A percentile compares a stretch with the other conserved stretches of the same genome.
phyloP scores from a whole-genome alignment of 305 asterid species.

The Solanum chacoense region DNA sequence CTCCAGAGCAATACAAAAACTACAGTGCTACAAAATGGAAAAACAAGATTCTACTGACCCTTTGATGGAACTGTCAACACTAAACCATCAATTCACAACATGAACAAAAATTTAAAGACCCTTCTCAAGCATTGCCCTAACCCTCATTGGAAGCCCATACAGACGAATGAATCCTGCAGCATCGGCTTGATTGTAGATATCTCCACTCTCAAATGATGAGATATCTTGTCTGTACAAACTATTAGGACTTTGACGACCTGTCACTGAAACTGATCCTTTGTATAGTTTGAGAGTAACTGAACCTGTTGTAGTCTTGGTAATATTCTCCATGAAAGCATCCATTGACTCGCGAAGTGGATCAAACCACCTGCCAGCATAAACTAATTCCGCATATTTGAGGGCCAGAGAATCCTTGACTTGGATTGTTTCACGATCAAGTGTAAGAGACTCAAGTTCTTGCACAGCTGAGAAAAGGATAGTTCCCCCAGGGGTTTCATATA shows the following conservation, averaged over 20 bases:
- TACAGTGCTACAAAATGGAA: not conserved
- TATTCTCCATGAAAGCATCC: constrained; percentile 91
- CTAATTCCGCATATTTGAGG: constrained; percentile 76
- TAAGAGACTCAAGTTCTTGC: constrained; percentile 85
- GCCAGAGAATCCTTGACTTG: constrained; percentile 77
- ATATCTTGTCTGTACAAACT: constrained; percentile 83
- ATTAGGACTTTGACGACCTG: constrained; percentile 62
- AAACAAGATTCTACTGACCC: not conserved
- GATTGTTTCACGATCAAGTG: constrained; percentile 84
- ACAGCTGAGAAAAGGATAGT: constrained; percentile 77
- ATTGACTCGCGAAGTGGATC: constrained; percentile 86
- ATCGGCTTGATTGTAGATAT: constrained; percentile 83
- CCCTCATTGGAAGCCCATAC: constrained; percentile 84
- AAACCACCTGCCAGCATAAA: constrained; percentile 87
- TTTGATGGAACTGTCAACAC: not conserved
- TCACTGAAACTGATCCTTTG: constrained; percentile 61
- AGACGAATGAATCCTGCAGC: constrained; percentile 92
- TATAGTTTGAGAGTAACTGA: constrained; percentile 74
- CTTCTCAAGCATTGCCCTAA: constrained; percentile 88
- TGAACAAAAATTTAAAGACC: constrained; percentile 22
- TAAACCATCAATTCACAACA: not conserved
- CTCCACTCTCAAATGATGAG: constrained; percentile 89
- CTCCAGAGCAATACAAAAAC: not conserved
- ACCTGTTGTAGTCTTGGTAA: constrained; percentile 67
- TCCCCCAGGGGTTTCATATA: constrained; percentile 92